phyloP scores from a whole-genome alignment of 768 basidiomycete species.

The Leccinum uliginosum region DNA sequence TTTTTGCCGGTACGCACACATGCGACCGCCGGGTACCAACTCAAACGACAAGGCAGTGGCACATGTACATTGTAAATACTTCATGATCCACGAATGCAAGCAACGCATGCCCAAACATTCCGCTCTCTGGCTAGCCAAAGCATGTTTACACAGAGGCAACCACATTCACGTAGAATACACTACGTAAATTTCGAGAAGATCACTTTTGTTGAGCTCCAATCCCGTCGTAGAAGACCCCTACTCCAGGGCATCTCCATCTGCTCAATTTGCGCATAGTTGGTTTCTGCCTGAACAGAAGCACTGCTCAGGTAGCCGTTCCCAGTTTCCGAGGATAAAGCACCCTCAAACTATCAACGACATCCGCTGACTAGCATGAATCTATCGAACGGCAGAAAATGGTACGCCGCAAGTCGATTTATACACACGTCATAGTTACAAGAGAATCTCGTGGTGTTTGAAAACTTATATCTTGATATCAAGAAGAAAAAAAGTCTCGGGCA shows the following conservation, averaged over 20 bases:
- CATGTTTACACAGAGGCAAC: neutral
- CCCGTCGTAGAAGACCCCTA: neutral
- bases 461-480: neutral
- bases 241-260: neutral
- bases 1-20: neutral
- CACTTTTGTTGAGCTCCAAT: neutral
- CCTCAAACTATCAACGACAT: neutral
- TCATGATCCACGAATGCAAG: conserved; percentile 97
- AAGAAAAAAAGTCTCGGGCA: neutral
- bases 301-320: too few species aligned
- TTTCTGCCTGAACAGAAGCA: too few species aligned
- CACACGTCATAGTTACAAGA: neutral
- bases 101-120: conserved; percentile 56
- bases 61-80: conserved; percentile 96
- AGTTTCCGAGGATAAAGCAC: neutral
- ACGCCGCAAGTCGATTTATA: neutral
- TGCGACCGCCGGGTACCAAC: neutral
- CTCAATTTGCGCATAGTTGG: neutral
- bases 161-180: neutral
- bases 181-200: neutral
- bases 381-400: neutral
- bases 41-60: conserved; percentile 57
- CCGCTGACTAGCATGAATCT: neutral
- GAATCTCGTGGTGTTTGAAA: too few species aligned
- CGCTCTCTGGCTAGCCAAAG: neutral